Percentiles rank a stretch among this genome's conserved stretches.
Conservation (phyloP, 176 grass and related monocot species). For the Urochloa ruziziensis region DNA sequence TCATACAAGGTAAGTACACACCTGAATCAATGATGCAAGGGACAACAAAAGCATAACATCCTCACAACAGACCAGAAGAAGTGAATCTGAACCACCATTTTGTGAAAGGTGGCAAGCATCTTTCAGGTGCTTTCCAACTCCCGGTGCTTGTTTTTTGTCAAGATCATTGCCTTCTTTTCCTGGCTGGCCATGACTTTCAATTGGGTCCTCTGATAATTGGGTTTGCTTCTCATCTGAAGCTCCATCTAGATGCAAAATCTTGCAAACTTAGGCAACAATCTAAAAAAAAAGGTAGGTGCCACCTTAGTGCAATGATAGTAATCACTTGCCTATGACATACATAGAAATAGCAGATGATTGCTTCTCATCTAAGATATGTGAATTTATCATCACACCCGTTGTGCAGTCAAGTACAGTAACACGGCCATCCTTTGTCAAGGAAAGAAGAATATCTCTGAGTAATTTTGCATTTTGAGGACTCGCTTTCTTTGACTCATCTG, state of each 20-base stretch:
- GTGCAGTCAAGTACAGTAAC: constrained; percentile 54
- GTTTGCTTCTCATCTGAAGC: constrained; percentile 36
- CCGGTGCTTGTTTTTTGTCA: constrained; percentile 36
- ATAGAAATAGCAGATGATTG: constrained; percentile 58
- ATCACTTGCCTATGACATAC: constrained; percentile 94
- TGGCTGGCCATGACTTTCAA: constrained; percentile 13
- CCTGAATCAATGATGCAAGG: constrained; percentile 59
- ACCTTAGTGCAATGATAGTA: constrained; percentile 23
- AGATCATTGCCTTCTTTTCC: constrained; percentile 32
- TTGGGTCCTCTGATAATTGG: constrained; percentile 38
- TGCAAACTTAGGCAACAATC: constrained; percentile 20
- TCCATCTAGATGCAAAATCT: constrained; percentile 48
- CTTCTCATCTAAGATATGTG: constrained; percentile 55
- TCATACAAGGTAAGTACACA: constrained; percentile 24
- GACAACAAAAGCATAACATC: constrained; percentile 64
- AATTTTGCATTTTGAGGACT: constrained; percentile 34
- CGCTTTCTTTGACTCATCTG: constrained; percentile 39
- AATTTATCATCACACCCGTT: constrained; percentile 56
- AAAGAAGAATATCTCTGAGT: constrained; percentile 57
- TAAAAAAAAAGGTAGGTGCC: not conserved
- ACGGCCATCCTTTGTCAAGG: constrained; percentile 64
- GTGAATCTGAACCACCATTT: constrained; percentile 45
- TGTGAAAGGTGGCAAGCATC: constrained; percentile 31
- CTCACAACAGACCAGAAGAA: constrained; percentile 77
- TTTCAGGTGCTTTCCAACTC: constrained; percentile 37